Conservation (phyloP, 805 yeast genomes). For the Vanderwaltozyma verrucispora region DNA sequence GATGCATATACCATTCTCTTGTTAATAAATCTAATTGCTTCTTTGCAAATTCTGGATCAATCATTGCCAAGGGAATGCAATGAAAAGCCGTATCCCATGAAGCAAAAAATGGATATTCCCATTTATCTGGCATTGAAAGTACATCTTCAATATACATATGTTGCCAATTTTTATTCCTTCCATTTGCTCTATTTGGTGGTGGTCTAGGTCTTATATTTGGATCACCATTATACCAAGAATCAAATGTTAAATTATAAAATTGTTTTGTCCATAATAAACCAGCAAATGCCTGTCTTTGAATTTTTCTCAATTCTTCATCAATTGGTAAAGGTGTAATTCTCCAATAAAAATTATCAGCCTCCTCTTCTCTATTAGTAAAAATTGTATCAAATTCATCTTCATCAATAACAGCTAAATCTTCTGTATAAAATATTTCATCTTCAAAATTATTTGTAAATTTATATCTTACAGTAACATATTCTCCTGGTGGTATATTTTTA, state of each 20-base stretch:
- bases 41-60: slow-evolving; percentile 87
- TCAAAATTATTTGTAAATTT: slow-evolving; percentile 39
- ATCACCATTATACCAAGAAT: slow-evolving; percentile 83
- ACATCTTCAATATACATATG: slow-evolving; percentile 83
- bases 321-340: slow-evolving; percentile 77
- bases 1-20: slow-evolving; percentile 96
- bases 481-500: slow-evolving; percentile 76
- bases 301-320: slow-evolving; percentile 64
- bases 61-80: slow-evolving; percentile 84
- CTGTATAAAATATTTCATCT: slow-evolving; percentile 20
- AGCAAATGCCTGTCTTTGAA: slow-evolving; percentile 90
- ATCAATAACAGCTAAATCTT: slow-evolving; percentile 40
- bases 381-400: slow-evolving; percentile 64
- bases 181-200: slow-evolving; percentile 67
- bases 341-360: slow-evolving; percentile 91
- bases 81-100: slow-evolving; percentile 98
- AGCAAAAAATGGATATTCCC: slow-evolving; percentile 95
- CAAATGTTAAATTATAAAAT: slow-evolving; percentile 76
- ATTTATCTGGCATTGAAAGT: slow-evolving; percentile 83
- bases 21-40: slow-evolving; percentile 76
- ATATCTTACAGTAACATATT: slow-evolving; percentile 76
- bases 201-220: slow-evolving; percentile 67
- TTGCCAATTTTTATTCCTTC: slow-evolving; percentile 84
- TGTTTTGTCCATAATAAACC: slow-evolving; percentile 92
- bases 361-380: slow-evolving; percentile 64